Conservation (phyloP, 2,329 filamentous ascomycete species). For the Cladophialophora chaetospira region DNA sequence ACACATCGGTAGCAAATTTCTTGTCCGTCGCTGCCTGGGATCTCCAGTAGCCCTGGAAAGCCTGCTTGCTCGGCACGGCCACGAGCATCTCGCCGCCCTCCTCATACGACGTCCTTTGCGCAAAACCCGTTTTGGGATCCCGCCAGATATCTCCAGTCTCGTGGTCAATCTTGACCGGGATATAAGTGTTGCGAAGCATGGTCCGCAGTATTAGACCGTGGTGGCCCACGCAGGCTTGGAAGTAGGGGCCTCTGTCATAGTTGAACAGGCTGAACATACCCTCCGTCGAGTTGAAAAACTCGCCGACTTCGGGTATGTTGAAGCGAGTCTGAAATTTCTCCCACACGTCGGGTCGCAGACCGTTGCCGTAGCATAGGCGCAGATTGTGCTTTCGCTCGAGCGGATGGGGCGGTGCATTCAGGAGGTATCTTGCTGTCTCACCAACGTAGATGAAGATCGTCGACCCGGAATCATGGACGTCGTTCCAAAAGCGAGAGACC, state of each 20-base stretch:
- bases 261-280: constrained; percentile 67
- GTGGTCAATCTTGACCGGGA: constrained; percentile 70
- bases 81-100: constrained; percentile 78
- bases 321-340: constrained; percentile 46
- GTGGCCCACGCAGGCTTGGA: constrained; percentile 67
- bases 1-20: constrained; percentile 74
- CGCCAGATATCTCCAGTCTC: constrained; percentile 68
- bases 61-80: constrained; percentile 60
- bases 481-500: constrained; percentile 34
- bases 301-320: constrained; percentile 57
- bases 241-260: constrained; percentile 62
- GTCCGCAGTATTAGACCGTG: constrained; percentile 65
- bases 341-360: constrained; percentile 53
- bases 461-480: constrained; percentile 42
- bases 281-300: constrained; percentile 80
- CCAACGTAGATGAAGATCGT: constrained; percentile 62
- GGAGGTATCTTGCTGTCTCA: constrained; percentile 53
- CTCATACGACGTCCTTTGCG: constrained; percentile 62
- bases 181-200: constrained; percentile 55
- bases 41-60: constrained; percentile 81
- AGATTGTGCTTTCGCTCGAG: constrained; percentile 50
- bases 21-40: constrained; percentile 69
- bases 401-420: constrained; percentile 47
- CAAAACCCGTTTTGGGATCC: constrained; percentile 69
- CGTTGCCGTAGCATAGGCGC: constrained; percentile 51